Percentiles rank a stretch among this genome's conserved stretches.
Evolutionary conservation across 148 eudicot genomes (phyloP).

Genomic region (Beta vulgaris): DNA sequence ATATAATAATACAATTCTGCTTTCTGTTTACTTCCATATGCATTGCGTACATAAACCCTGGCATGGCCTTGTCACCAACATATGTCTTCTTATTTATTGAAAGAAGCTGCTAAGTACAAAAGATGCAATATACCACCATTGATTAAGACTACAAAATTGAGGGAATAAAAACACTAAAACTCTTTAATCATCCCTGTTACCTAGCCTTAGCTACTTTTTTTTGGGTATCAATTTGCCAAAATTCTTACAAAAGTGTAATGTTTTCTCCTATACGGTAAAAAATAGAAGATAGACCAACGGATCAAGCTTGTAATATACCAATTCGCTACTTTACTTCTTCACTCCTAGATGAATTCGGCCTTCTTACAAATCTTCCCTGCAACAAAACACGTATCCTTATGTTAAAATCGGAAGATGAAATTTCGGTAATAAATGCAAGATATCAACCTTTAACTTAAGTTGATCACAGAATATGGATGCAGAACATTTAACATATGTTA

Average conservation of each 20-base stretch:
- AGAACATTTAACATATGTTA: neutral
- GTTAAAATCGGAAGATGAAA: neutral
- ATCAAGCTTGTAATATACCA: slow-evolving; percentile 12
- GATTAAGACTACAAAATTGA: slow-evolving; percentile 27
- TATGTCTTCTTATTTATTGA: slow-evolving; percentile 17
- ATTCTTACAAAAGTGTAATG: slow-evolving; percentile 26
- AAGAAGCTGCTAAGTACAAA: slow-evolving; percentile 9
- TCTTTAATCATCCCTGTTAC: slow-evolving; percentile 28
- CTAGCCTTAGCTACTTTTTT: slow-evolving; percentile 25
- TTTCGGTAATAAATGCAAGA: slow-evolving; percentile 32
- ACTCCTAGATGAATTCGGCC: slow-evolving; percentile 48
- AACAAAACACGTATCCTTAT: slow-evolving; percentile 6
- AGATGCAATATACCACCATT: neutral
- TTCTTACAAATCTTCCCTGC: slow-evolving; percentile 57
- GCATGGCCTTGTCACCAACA: slow-evolving; percentile 6
- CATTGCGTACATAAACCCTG: neutral
- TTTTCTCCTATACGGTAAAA: slow-evolving; percentile 16
- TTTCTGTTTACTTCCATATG: neutral
- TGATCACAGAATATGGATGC: neutral
- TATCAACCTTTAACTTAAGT: slow-evolving; percentile 4
- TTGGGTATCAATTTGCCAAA: slow-evolving; percentile 23
- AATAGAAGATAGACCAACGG: neutral
- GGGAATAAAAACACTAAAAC: slow-evolving; percentile 20
- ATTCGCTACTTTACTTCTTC: slow-evolving; percentile 24
- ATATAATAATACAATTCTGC: too few relatives aligned